Evolutionary conservation across 805 yeast genomes (phyloP).

Genomic region (Kodamaea restingae): DNA sequence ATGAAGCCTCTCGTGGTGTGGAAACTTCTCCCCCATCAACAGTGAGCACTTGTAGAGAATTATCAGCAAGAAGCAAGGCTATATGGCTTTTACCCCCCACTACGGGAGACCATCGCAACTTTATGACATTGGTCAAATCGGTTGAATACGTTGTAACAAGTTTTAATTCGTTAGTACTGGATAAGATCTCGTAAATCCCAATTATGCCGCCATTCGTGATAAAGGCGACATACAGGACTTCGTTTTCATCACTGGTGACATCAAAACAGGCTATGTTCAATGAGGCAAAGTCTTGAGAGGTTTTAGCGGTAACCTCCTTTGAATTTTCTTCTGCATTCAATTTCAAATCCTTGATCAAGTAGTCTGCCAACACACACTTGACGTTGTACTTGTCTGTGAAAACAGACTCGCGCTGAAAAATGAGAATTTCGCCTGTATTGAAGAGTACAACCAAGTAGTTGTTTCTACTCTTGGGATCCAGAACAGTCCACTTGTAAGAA

Average conservation of each 20-base stretch:
- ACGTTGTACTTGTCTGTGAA: constrained; percentile 22
- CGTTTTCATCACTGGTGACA: constrained; percentile 4
- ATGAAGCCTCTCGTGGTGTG: not conserved
- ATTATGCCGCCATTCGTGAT: constrained; percentile 17
- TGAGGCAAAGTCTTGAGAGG: constrained; percentile 17
- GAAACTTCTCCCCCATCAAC: not conserved
- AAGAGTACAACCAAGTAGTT: constrained; percentile 31
- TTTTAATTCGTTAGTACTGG: constrained; percentile 6
- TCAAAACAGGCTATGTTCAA: constrained; percentile 27
- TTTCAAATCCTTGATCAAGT: constrained; percentile 20
- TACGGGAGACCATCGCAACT: constrained; percentile 16
- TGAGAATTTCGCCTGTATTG: constrained; percentile 36
- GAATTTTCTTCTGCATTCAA: constrained; percentile 15
- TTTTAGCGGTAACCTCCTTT: constrained; percentile 19
- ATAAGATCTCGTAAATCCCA: constrained; percentile 13
- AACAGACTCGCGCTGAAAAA: constrained; percentile 25
- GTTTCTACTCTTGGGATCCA: constrained; percentile 20
- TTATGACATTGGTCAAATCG: constrained; percentile 7
- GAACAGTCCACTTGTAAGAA: constrained; percentile 33
- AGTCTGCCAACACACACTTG: constrained; percentile 24
- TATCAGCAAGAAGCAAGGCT: constrained; percentile 15
- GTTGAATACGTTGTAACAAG: not conserved
- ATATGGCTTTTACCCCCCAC: constrained; percentile 5
- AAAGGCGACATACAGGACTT: constrained; percentile 4
- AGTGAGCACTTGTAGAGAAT: constrained; percentile 11